Base-by-base conservation (phyloP, 140 eudicot species). In the Flaveria floridana region DNA sequence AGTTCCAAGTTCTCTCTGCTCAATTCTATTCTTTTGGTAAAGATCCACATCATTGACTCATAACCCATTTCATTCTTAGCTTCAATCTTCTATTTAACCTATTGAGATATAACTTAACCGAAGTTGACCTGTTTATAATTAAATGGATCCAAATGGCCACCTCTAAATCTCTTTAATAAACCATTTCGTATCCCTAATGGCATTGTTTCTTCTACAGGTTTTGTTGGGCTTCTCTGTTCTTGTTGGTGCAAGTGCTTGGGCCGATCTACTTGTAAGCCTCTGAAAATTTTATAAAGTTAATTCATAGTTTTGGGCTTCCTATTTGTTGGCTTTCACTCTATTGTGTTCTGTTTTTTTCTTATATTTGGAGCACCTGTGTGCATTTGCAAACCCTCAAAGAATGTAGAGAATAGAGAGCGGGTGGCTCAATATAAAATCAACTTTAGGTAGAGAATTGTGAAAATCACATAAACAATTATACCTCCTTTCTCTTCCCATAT, bases 201-300 rank as follows among this genome's bases (percentile, higher is more conserved):
- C 26, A 2, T 61, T 75, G 52, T 76, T 68, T 30, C 15, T 0
- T 7, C n/a, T 75, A 73, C 93, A 91, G 97, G 97, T 91, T 68
- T 91, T 91, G 85, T 73, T 91, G 72, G 97, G 97, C 56, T 91
- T 91, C 75, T 91, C 92, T 64, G 86, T 91, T 78, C 92, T 91
- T 65, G 92, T 91, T 81, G 97, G 97, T 70, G 92, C 97, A 21
- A 91, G 96, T 79, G 89, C 97, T 44, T 91, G 97, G 97, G 97
- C 86, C 52, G 97, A 91, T 79, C 79, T 88, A 64, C 84, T 91
- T 89, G 97, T 91, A 83, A 37, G 81, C 70, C 26, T 26, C 15
- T 61, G 16, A 48, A 26, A 50, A 0, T 70, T 7, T 15, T 25
- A 48, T 50, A 48, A 46, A 21, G 6, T 15, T 30, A 23, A 9